Evolutionary conservation across 371 early-diverging fungal genomes (phyloP).

Genomic region (Dipsacomyces acuminosporus): DNA sequence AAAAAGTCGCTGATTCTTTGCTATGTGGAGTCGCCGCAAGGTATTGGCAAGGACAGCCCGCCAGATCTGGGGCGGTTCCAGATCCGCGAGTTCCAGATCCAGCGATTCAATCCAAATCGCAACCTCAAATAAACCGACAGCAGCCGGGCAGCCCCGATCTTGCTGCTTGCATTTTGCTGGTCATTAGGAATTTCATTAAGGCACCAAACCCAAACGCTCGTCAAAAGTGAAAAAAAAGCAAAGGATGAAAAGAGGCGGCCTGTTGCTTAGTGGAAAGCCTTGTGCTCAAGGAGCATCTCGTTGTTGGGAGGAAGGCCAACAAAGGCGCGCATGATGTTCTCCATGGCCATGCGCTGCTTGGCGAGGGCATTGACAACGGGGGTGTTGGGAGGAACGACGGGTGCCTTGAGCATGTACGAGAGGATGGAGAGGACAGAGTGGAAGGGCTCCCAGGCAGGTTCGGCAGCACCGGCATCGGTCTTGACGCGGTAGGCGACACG

Average conservation of each 20-base stretch:
- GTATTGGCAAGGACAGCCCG: neutral
- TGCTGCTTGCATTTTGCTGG: too few relatives aligned
- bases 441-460: slow-evolving; percentile 73
- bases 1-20: slow-evolving; percentile 36
- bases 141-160: too few relatives aligned
- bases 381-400: slow-evolving; percentile 83
- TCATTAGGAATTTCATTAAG: neutral
- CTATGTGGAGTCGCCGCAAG: slow-evolving; percentile 12
- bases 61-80: slow-evolving; percentile 15
- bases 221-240: neutral
- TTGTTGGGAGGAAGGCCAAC: slow-evolving; percentile 87
- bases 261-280: slow-evolving; percentile 60
- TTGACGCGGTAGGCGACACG: slow-evolving; percentile 73
- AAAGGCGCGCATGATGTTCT: slow-evolving; percentile 94
- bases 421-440: slow-evolving; percentile 88
- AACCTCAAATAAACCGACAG: slow-evolving; percentile 5
- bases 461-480: slow-evolving; percentile 41
- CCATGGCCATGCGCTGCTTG: slow-evolving; percentile 92
- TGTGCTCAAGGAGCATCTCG: slow-evolving; percentile 85
- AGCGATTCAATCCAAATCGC: slow-evolving; percentile 35
- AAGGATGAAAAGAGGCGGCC: too few relatives aligned
- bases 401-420: slow-evolving; percentile 90
- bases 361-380: slow-evolving; percentile 92
- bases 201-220: neutral
- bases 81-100: slow-evolving; percentile 23